These are phyloP conservation scores for Dactylis glomerata DNA, from an alignment of 176 grass and related monocot genomes.

Conservation along the genomic window DNA sequence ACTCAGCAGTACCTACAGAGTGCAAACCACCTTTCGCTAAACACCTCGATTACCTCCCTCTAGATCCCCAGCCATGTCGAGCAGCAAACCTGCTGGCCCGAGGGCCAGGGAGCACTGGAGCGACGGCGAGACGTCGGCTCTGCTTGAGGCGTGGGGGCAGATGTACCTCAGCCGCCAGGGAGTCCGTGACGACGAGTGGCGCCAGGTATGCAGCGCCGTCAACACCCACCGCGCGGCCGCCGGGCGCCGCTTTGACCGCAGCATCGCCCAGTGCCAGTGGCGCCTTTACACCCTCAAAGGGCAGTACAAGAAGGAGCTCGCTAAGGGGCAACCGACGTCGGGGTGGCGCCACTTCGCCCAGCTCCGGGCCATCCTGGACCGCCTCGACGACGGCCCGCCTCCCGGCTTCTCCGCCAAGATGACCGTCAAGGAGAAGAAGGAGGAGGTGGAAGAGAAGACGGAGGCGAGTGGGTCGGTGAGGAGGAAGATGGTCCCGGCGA, in stretches of 20 bases:
- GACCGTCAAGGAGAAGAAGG: background rate
- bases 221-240: slow-evolving; percentile 16
- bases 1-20: no score
- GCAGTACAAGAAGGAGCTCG: slow-evolving; percentile 18
- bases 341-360: slow-evolving; percentile 4
- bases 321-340: background rate
- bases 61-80: no score
- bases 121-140: slow-evolving; percentile 30
- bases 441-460: background rate
- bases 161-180: background rate
- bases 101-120: slow-evolving; percentile 20
- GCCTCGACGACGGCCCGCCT: background rate
- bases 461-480: background rate
- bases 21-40: no score
- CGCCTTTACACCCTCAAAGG: background rate
- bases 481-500: background rate
- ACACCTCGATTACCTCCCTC: no score
- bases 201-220: background rate
- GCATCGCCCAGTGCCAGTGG: slow-evolving; percentile 5
- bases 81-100: background rate
- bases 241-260: slow-evolving; percentile 15
- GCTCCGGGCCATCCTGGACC: slow-evolving; percentile 20
- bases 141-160: slow-evolving; percentile 36
- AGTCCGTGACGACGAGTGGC: background rate
- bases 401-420: background rate